Evolutionary conservation across 192 early-diverging fungal genomes (phyloP), one percentile per base, ranked within the genome.

Genomic region (Podila epigama): DNA sequence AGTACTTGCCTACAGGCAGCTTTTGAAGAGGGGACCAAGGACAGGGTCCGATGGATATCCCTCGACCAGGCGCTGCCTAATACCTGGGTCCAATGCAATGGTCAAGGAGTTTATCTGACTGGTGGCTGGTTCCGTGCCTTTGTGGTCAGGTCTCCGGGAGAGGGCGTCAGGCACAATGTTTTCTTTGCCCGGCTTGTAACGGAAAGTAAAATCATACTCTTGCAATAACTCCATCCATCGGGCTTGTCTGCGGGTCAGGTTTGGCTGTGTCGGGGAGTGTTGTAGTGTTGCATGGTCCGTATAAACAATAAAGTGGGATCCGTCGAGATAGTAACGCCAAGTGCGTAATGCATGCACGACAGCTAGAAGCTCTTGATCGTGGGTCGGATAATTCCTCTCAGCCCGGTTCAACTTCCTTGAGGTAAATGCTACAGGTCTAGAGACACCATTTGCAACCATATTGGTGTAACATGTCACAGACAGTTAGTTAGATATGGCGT

Each of bases 271-370:
- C 25, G 83, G 82, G 6, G 84, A 71, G 18, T 70, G 78, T 34
- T 58, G 25, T 1, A 86, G 60, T 35, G 71, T 73, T 35, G 73
- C 60, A 34, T 86, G 84, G 42, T 83, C 79, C 2, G 73, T 70
- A 36, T 54, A 68, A 1, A 85, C 68, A 6, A 48, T 42, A n/a
- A 85, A 59, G n/a, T 35, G n/a, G 18, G 35, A 15, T 0, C 69
- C 34, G 60, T 68, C 27, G 42, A 85, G 66, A 44, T 83, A 75
- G 27, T 56, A 56, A 1, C 72, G 20, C 82, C 81, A 85, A 0
- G 59, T n/a, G 27, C 63, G 60, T 18, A 85, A 20, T 4, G 15
- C 42, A 44, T 44, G 42, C 13, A 44, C 15, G 12, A 44, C 15
- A n/a, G 42, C 42, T n/a, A 44, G 42, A 0, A 44, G 16, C 16